Base-by-base conservation (phyloP, 2,329 filamentous ascomycete genomes). In the Amphichorda felina region DNA sequence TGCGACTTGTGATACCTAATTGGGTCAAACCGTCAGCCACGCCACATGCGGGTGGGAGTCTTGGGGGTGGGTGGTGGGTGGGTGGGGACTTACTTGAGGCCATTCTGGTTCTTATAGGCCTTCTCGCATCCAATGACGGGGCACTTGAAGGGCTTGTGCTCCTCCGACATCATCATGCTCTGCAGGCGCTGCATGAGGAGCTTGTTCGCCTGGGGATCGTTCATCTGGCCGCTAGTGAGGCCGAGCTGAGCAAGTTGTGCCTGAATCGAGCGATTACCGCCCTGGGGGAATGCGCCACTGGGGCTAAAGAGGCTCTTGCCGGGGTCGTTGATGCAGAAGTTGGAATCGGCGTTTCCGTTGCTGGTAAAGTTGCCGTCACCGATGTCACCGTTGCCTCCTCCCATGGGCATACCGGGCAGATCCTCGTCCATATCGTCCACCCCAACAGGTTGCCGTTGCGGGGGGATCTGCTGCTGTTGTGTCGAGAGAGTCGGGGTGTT, bases 91-190 rank as follows among this genome's bases (percentile, higher is more conserved):
- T 86, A 98, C 74, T 96, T 98, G 38, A 98, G 69, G 34, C 91
- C 91, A 48, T 98, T 98, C 56, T 96, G 91, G 57, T 98, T 98
- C 70, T 98, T 98, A 66, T 98, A 98, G 0, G 91, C 89, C 68
- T 98, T 98, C 59, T 96, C 91, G 52, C 91, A 98, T 5, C 91
- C 91, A 55, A 98, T 94, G 34, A 98, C 91, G 2, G 91, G 91
- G 51, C 91, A 98, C 55, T 88, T 84, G 69, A 94, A 98, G 0
- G 91, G 91, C 61, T 96, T 98, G 50, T 93, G 86, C 55, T 98
- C 89, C 54, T 96, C 89, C 13, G 81, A 81, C 39, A 78, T 70
- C 58, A 77, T 68, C 54, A 80, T 64, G n/a, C 64, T 68, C 22
- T 70, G 69, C 37, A 75, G 63, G 34, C 72, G 66, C 44, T 75